Base-by-base conservation (phyloP, 2,329 filamentous ascomycete species). In the Pseudogymnoascus destructans region DNA sequence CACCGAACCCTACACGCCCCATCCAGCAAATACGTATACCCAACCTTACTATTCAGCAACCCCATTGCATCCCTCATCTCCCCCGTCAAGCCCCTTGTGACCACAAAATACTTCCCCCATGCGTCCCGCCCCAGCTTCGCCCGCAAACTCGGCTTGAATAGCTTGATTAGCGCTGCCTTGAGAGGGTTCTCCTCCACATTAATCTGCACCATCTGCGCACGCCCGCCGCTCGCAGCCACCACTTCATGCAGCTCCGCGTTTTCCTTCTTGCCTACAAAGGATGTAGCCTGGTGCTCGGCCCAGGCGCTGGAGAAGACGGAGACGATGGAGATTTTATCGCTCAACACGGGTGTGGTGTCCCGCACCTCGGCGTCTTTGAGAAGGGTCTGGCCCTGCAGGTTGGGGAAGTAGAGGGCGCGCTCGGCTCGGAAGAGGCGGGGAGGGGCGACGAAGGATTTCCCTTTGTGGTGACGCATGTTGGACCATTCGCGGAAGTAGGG, bases 401-500 rank as follows among this genome's bases (percentile, higher is more conserved):
- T 98, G 49, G 93, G 93, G 74, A 98, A 96, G 76, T 87, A 97
- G 63, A 96, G 80, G 4, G 92, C 86, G 57, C 84, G 79, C 36
- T 95, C 88, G 63, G 79, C 79, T 67, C 84, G 86, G 78, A 97
- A 97, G 55, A 92, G 79, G n/a, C 86, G 79, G 3, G 87, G 82
- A 35, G 92, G 92, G 17, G 89, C 84, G 57, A 92, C 75, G 73
- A 96, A 98, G 21, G 89, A 89, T 73, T 98, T 98, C 67, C 93
- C 93, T 66, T 90, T 82, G 73, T 93, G 85, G 64, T 85, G 79
- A 57, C 78, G 77, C 71, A 96, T 80, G 73, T 95, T 93, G 60
- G 81, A 82, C 87, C 90, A 96, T 77, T 98, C 92, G 70, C 90
- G 87, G 75, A 95, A 98, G 73, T 98, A 98, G 1, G 92, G 91